Evolutionary conservation across 2,329 filamentous ascomycete species (phyloP).

Genomic region (Talaromyces marneffei): DNA sequence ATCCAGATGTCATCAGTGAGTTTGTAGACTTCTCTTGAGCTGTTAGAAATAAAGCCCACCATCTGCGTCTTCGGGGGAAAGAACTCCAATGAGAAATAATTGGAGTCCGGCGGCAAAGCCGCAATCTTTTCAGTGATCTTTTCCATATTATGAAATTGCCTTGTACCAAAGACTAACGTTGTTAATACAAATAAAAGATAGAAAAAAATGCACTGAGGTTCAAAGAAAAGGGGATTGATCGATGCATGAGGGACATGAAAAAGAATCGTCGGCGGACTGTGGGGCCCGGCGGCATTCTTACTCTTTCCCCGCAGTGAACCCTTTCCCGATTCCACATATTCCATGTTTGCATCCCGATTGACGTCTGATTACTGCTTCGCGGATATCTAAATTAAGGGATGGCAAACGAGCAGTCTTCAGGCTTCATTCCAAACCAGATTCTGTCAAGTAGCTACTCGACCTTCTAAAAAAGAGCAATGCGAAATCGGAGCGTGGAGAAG

Average conservation of each 20-base stretch:
- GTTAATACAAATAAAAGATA: neutral
- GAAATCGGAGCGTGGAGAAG: neutral
- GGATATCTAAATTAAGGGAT: neutral
- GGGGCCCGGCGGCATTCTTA: neutral
- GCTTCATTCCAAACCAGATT: neutral
- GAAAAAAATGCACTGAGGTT: neutral
- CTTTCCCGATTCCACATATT: neutral
- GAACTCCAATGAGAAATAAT: constrained; percentile 97
- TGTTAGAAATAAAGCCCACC: constrained; percentile 40
- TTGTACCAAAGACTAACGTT: neutral
- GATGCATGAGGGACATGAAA: neutral
- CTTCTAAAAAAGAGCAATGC: neutral
- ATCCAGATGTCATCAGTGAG: constrained; percentile 4
- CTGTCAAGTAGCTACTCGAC: neutral
- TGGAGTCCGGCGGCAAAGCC: constrained; percentile 71
- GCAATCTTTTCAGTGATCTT: constrained; percentile 95
- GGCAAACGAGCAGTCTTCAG: neutral
- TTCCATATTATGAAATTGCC: constrained; percentile 52
- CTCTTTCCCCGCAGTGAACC: constrained; percentile 2
- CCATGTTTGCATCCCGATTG: neutral
- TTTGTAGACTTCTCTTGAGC: too few species aligned
- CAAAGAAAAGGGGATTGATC: neutral
- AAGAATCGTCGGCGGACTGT: constrained; percentile 7
- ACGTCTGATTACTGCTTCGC: neutral
- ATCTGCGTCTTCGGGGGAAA: constrained; percentile 97